A percentile compares a stretch with the other conserved stretches of the same genome.
Conservation (phyloP, 148 eudicot genomes). For the Rhododendron ovatum region DNA sequence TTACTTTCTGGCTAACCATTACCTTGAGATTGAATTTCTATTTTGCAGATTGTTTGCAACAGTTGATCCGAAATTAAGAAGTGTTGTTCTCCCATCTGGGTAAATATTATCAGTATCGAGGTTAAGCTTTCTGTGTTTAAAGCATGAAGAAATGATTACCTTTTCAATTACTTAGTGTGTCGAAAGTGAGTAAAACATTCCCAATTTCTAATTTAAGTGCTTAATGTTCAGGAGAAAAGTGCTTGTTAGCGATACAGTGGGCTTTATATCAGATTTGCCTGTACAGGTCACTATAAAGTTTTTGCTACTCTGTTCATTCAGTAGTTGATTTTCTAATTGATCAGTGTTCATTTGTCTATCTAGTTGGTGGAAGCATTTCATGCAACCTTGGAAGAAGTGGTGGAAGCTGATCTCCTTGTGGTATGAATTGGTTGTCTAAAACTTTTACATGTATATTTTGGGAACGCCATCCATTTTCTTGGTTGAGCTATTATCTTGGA, state of each 20-base stretch:
- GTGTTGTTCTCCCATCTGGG: conserved; percentile 92
- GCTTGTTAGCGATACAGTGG: conserved; percentile 92
- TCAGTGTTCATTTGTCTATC: conserved; percentile 3
- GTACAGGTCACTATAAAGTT: conserved; percentile 52
- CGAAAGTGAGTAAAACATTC: not conserved
- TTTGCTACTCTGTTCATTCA: not conserved
- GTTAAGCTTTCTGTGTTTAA: not conserved
- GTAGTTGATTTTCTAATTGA: not conserved
- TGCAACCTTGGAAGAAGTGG: conserved; percentile 98
- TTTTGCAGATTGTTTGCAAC: conserved; percentile 88
- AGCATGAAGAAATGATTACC: not conserved
- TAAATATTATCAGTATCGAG: conserved; percentile 24
- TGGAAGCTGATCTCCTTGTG: conserved; percentile 95
- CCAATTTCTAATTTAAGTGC: conserved; percentile 14
- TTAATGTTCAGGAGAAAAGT: conserved; percentile 65
- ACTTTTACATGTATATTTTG: not conserved
- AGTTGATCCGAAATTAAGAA: conserved; percentile 80
- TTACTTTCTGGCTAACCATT: conserved; percentile 4
- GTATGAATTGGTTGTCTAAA: conserved; percentile 26
- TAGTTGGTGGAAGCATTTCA: conserved; percentile 94
- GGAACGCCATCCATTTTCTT: not conserved
- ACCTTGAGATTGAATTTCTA: not conserved
- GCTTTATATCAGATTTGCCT: conserved; percentile 95
- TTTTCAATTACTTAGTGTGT: not conserved
- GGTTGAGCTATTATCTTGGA: not conserved